Evolutionary conservation across 306 rosid species (phyloP).

Genomic region (Vigna mungo): DNA sequence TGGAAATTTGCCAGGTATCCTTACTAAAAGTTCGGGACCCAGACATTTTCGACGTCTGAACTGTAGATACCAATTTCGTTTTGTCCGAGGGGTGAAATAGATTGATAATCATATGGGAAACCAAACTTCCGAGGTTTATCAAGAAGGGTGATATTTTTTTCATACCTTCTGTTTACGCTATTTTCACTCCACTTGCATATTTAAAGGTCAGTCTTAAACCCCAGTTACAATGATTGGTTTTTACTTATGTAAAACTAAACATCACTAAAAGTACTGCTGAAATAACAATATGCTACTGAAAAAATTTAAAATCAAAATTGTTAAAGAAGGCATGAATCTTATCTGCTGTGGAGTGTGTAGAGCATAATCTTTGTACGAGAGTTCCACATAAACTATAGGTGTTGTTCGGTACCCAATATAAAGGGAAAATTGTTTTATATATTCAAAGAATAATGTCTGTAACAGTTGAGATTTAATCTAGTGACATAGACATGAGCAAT

Average conservation of each 20-base stretch:
- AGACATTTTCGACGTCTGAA: background rate
- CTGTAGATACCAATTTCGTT: background rate
- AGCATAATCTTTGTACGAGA: background rate
- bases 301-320: constrained; percentile 2
- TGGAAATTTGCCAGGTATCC: background rate
- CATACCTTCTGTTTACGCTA: background rate
- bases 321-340: constrained; percentile 13
- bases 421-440: background rate
- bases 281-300: background rate
- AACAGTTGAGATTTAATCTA: constrained; percentile 7
- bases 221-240: background rate
- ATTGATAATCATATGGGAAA: background rate
- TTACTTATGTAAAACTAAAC: too few species aligned
- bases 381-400: background rate
- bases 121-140: background rate
- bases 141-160: background rate
- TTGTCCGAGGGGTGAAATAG: background rate
- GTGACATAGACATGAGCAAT: constrained; percentile 9
- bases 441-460: background rate
- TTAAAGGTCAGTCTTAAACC: background rate
- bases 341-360: constrained; percentile 1
- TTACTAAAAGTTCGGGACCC: background rate
- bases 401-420: constrained; percentile 5
- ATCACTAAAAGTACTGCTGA: background rate
- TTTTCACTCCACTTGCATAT: background rate